Base-by-base conservation (phyloP, 2,329 filamentous ascomycete species). In the Fusarium setosum region DNA sequence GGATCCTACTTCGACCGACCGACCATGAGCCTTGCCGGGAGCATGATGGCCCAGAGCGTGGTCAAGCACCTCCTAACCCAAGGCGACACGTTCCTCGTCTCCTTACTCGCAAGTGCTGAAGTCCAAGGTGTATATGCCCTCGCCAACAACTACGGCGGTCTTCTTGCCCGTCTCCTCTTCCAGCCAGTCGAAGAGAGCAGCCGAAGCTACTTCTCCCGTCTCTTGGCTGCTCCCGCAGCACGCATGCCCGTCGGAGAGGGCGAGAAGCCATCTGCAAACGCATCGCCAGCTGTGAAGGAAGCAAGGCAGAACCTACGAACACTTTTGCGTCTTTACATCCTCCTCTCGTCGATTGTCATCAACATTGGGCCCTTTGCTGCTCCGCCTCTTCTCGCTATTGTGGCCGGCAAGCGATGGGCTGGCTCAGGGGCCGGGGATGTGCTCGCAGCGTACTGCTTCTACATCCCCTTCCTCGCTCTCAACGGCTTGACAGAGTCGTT, bases 181-280 rank as follows among this genome's bases (percentile, higher is more conserved):
- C 96, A 98, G 73, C 96, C 96, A 8, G 88, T 99, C 60, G 96
- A 99, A 77, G 96, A 99, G 78, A 95, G 91, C 75, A 94, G 92
- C 65, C 90, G 96, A 35, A 94, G 90, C 73, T 90, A 97, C 74
- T 97, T 98, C 61, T 94, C 93, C 51, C 91, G 91, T 31, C 82
- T 97, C 1, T 88, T 97, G 20, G 77, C 83, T 0, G 74, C 77
- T 1, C 55, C 73, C 4, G 65, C 75, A 5, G 41, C 62, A 13
- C 50, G 34, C n/a, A 50, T 44, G 12, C 18, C 67, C 6, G 26
- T 42, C 12, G 49, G 53, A 12, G 38, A 66, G 13, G 72, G 59
- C 41, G 62, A 58, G 21, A 67, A 72, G 20, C 35, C 70, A 24
- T 42, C 67, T 10, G 7, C 63, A 50, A 44, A 66, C 60, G 41